phyloP scores from a whole-genome alignment of 805 yeast species.

The Kuraishia borneana region DNA sequence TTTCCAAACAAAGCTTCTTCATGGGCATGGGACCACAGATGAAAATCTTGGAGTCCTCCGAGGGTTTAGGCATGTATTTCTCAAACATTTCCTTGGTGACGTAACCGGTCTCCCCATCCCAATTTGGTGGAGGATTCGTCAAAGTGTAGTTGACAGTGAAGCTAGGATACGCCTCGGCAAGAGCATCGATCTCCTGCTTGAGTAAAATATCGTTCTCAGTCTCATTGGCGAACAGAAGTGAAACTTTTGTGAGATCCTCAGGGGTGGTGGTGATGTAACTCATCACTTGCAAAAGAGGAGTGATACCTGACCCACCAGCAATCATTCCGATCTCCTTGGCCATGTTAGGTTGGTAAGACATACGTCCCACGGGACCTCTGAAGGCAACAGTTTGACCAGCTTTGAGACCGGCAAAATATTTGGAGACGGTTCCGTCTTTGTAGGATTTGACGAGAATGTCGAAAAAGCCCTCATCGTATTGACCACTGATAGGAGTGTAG shows the following conservation, averaged over 20 bases:
- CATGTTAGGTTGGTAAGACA: conserved; percentile 45
- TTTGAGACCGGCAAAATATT: conserved; percentile 47
- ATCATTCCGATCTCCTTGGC: conserved; percentile 55
- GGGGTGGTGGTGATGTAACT: conserved; percentile 61
- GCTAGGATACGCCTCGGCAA: conserved; percentile 50
- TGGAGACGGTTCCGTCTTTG: conserved; percentile 59
- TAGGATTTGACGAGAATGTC: conserved; percentile 73
- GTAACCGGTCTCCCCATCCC: conserved; percentile 57
- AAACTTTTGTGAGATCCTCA: conserved; percentile 49
- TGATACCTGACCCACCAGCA: conserved; percentile 85
- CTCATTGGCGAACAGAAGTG: conserved; percentile 62
- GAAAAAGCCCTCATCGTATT: conserved; percentile 60
- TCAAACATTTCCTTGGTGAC: conserved; percentile 48
- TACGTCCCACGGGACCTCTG: conserved; percentile 73
- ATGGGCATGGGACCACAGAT: conserved; percentile 70
- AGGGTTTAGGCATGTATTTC: conserved; percentile 39
- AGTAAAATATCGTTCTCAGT: conserved; percentile 68
- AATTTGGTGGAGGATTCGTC: conserved; percentile 33
- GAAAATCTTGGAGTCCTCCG: conserved; percentile 41
- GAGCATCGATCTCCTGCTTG: conserved; percentile 62
- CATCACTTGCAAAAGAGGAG: conserved; percentile 79
- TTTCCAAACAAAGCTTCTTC: conserved; percentile 40
- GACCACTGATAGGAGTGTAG: conserved; percentile 69
- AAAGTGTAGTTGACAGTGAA: conserved; percentile 52
- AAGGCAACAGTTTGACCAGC: conserved; percentile 61